phyloP scores from a whole-genome alignment of 352 stramenopile genomes.

The Globisporangium iwayamae region DNA sequence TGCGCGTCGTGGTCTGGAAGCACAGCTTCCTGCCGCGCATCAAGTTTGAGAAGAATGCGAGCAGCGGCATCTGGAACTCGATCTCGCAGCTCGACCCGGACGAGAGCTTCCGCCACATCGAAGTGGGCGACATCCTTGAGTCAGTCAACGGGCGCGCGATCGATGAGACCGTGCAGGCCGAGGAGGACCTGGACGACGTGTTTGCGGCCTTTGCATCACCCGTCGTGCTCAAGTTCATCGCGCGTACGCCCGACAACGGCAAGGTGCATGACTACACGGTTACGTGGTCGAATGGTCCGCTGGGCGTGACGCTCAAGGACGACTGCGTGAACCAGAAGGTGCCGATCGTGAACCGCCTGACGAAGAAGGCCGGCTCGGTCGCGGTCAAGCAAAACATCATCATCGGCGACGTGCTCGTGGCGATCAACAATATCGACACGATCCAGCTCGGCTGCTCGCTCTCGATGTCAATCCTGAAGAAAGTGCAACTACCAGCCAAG shows the following conservation, averaged over 20 bases:
- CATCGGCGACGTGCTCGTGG: slow-evolving; percentile 81
- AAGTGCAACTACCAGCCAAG: slow-evolving; percentile 81
- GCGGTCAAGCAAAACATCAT: slow-evolving; percentile 87
- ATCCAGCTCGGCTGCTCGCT: slow-evolving; percentile 84
- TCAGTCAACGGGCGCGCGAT: slow-evolving; percentile 75
- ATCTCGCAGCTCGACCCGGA: slow-evolving; percentile 72
- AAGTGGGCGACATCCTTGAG: slow-evolving; percentile 59
- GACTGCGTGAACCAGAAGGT: slow-evolving; percentile 82
- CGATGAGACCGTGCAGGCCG: slow-evolving; percentile 51
- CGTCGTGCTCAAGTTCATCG: slow-evolving; percentile 84
- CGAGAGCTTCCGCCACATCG: slow-evolving; percentile 78
- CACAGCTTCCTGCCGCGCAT: slow-evolving; percentile 80
- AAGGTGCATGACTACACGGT: slow-evolving; percentile 85
- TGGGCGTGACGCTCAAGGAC: slow-evolving; percentile 84
- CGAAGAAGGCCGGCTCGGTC: slow-evolving; percentile 82
- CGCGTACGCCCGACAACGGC: slow-evolving; percentile 44
- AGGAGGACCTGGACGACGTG: slow-evolving; percentile 70
- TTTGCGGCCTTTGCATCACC: slow-evolving; percentile 70
- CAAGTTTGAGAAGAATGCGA: slow-evolving; percentile 43
- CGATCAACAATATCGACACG: slow-evolving; percentile 89
- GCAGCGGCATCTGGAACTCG: slow-evolving; percentile 55
- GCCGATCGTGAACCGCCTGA: slow-evolving; percentile 84
- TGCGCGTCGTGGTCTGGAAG: slow-evolving; percentile 86
- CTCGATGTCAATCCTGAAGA: slow-evolving; percentile 88
- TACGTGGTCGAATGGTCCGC: slow-evolving; percentile 82